Evolutionary conservation across 1,284 basidiomycete species (phyloP), one percentile per base, ranked within the genome.

Genomic region (Phylloporus gajari): DNA sequence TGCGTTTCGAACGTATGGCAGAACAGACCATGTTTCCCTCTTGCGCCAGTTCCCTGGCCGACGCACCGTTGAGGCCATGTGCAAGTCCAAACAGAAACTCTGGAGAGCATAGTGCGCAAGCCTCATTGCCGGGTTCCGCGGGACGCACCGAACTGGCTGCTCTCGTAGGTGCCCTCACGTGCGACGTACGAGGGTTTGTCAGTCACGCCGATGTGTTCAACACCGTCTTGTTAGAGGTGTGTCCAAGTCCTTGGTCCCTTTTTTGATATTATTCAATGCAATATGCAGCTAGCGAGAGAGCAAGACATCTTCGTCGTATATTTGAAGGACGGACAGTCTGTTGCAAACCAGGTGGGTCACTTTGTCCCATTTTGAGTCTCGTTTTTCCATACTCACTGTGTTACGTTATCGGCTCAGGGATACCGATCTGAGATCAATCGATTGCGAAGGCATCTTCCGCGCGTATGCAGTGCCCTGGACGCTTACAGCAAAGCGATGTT

Each of bases 271-370:
- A 12, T 13, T 15, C 11, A 7, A 42, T 21, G 17, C 27, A 27
- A n/a, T 30, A 13, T 32, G 48, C 32, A 77, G 76, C 25, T 77
- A 44, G 63, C 70, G 19, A 71, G 76, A 56, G 71, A 67, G 48
- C 76, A 77, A 58, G 73, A 73, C 35, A 64, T 76, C 13, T 66
- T 77, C 21, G 8, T 77, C 38, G 0, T 77, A 25, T 72, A 77
- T 63, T 46, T 77, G 60, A 79, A 77, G 64, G 76, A 77, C 19
- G 75, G 77, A 5, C 74, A 72, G 48, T 77, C 76, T 27, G 35
- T 65, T n/a, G 42, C 38, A 6, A 51, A 76, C 59, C 71, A 51
- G 71, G 77, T 74, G 15, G 5, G 70, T 7, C 23, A 2, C 35
- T 15, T 65, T 15, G 25, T 3, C 9, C 11, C 11, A 25, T 17